phyloP scores from a whole-genome alignment of 176 grass and related monocot genomes.

The Phragmites australis region DNA sequence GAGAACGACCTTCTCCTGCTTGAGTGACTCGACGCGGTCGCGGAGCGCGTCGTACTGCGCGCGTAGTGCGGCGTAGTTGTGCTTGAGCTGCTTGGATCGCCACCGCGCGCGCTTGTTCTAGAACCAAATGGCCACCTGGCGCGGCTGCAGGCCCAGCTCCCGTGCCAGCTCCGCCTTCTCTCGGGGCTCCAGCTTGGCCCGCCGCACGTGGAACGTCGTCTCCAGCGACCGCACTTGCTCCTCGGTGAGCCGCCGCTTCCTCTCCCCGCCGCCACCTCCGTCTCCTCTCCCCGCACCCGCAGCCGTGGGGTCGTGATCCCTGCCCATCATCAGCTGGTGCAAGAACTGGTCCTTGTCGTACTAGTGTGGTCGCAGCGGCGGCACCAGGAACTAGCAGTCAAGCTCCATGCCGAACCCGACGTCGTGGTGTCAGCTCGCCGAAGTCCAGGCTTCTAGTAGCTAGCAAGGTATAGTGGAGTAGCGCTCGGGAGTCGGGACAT shows the following conservation, averaged over 20 bases:
- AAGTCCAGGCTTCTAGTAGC: background rate
- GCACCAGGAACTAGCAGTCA: slow-evolving; percentile 26
- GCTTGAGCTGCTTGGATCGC: slow-evolving; percentile 91
- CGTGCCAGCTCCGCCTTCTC: slow-evolving; percentile 80
- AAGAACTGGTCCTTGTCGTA: slow-evolving; percentile 20
- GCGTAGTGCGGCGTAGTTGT: slow-evolving; percentile 69
- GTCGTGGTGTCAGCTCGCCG: background rate
- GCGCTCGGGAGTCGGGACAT: background rate
- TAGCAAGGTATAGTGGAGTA: background rate
- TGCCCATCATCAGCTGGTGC: background rate
- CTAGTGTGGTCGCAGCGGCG: background rate
- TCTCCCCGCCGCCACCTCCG: background rate
- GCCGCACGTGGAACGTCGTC: slow-evolving; percentile 71
- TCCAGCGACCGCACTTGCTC: slow-evolving; percentile 96
- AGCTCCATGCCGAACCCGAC: slow-evolving; percentile 23
- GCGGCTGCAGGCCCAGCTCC: slow-evolving; percentile 80
- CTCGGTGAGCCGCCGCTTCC: slow-evolving; percentile 89
- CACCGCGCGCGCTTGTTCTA: slow-evolving; percentile 93
- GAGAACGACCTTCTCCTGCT: slow-evolving; percentile 52
- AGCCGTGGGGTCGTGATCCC: background rate
- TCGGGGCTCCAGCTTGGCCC: slow-evolving; percentile 72
- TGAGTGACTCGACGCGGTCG: slow-evolving; percentile 41
- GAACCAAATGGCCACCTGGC: slow-evolving; percentile 98
- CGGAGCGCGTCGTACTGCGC: slow-evolving; percentile 54
- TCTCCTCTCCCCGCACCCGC: background rate